phyloP scores from a whole-genome alignment of 306 rosid species.

The Sicyos edulis region DNA sequence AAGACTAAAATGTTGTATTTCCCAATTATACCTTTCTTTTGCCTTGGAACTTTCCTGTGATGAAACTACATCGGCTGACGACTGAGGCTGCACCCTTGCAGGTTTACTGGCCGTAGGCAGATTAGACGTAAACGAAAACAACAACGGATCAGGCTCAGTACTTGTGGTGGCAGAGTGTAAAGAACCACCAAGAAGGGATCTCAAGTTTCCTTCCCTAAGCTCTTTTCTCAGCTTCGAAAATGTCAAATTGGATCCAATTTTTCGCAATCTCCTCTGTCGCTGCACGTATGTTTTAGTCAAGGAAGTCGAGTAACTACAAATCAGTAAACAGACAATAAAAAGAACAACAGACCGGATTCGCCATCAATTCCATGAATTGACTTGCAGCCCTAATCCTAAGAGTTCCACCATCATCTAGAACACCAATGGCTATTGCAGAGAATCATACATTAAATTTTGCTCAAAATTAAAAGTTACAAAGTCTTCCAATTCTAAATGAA shows the following conservation, averaged over 20 bases:
- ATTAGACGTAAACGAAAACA: conserved; percentile 74
- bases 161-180: conserved; percentile 41
- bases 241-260: conserved; percentile 53
- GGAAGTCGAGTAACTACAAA: conserved; percentile 29
- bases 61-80: conserved; percentile 35
- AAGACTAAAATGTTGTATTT: too few relatives aligned
- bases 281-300: conserved; percentile 67
- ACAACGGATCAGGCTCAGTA: conserved; percentile 72
- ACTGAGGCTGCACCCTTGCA: conserved; percentile 29
- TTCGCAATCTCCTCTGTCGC: conserved; percentile 70
- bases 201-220: conserved; percentile 69
- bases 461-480: background rate
- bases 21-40: too few relatives aligned
- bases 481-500: background rate
- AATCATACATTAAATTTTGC: background rate
- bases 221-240: conserved; percentile 67
- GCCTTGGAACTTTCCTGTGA: conserved; percentile 43
- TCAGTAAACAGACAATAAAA: background rate
- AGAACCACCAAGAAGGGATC: conserved; percentile 76
- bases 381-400: background rate
- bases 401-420: background rate
- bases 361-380: conserved; percentile 1
- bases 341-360: background rate
- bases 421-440: background rate
- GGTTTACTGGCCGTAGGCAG: conserved; percentile 40